Conservation (phyloP, 768 basidiomycete species). For the Pleurotus eryngii region DNA sequence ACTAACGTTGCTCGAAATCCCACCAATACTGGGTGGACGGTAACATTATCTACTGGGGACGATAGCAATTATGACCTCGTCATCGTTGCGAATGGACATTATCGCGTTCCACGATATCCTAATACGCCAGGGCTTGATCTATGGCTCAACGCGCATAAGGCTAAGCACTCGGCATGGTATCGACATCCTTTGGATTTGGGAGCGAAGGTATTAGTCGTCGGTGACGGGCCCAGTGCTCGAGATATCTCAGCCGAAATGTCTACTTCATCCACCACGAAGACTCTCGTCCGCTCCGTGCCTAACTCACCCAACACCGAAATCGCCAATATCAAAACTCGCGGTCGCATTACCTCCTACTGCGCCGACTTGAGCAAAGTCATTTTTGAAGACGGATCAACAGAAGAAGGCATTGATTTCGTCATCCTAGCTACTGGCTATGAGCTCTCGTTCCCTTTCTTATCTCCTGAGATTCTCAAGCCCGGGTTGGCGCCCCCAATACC, state of each 20-base stretch:
- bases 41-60: conserved; percentile 37
- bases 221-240: conserved; percentile 61
- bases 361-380: conserved; percentile 30
- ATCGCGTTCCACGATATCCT: conserved; percentile 62
- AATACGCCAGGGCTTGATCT: conserved; percentile 50
- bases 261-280: conserved; percentile 27
- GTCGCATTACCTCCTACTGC: conserved; percentile 24
- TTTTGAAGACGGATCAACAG: conserved; percentile 58
- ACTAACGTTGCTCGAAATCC: conserved; percentile 36
- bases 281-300: conserved; percentile 55
- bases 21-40: conserved; percentile 39
- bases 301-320: conserved; percentile 26
- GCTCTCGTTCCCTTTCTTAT: conserved; percentile 61
- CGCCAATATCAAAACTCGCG: not conserved
- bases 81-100: conserved; percentile 76
- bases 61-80: conserved; percentile 54
- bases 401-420: conserved; percentile 54
- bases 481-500: conserved; percentile 41
- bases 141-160: conserved; percentile 54
- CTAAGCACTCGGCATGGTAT: conserved; percentile 69
- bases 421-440: conserved; percentile 80
- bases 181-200: conserved; percentile 46
- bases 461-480: conserved; percentile 26
- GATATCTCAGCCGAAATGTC: conserved; percentile 66
- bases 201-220: conserved; percentile 43